Conservation (phyloP, 176 grass and related monocot genomes). For the Olyra latifolia region DNA sequence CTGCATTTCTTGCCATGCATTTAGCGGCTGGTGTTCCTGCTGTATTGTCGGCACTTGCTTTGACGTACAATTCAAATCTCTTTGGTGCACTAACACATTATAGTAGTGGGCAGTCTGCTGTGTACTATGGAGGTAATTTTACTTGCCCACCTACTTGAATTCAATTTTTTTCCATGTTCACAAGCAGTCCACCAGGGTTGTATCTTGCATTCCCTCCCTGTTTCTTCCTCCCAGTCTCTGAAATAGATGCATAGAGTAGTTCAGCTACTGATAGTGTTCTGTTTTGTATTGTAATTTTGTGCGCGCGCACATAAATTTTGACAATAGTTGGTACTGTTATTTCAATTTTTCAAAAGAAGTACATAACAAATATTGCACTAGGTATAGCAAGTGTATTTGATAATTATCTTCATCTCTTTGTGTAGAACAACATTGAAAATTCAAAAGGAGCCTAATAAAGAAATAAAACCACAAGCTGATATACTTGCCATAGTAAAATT, state of each 20-base stretch:
- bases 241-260: not conserved
- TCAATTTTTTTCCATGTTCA: conserved; percentile 11
- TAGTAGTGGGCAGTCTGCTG: conserved; percentile 90
- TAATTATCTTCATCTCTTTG: conserved; percentile 12
- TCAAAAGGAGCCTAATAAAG: not conserved
- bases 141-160: not conserved
- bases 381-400: not conserved
- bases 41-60: conserved; percentile 72
- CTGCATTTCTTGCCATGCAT: conserved; percentile 95
- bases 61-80: conserved; percentile 91
- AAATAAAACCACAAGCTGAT: conserved; percentile 12
- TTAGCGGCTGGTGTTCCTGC: conserved; percentile 89
- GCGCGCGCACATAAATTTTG: not conserved
- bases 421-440: not conserved
- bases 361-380: not conserved
- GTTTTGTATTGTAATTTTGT: conserved; percentile 13
- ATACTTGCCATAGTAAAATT: not conserved
- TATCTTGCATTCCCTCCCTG: not conserved
- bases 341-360: not conserved
- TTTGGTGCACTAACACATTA: conserved; percentile 96
- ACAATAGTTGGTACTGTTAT: not conserved
- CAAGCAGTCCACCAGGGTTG: not conserved
- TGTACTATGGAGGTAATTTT: conserved; percentile 90
- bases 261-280: not conserved
- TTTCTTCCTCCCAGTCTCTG: not conserved